Evolutionary conservation across 2,329 filamentous ascomycete species (phyloP), one percentile per base, ranked within the genome.

Genomic region (Pseudogymnoascus sp.): DNA sequence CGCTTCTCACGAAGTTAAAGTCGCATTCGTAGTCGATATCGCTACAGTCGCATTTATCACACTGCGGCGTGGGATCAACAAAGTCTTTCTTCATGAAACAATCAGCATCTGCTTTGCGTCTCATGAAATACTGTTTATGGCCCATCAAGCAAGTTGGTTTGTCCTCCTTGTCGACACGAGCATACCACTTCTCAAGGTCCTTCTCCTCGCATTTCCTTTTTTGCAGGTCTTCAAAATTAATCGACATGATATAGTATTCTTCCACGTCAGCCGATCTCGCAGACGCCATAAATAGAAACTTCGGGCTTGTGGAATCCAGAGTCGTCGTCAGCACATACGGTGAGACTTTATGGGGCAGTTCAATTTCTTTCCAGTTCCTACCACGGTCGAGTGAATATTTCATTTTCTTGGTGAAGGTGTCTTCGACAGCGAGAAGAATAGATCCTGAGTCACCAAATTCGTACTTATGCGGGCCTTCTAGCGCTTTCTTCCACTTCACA

Each of bases 391-490:
- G 78, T 1, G 94, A 97, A 74, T 93, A 99, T 37, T 75, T 79
- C 59, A 87, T 74, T 66, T 86, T 80, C 37, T 85, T 76, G 0
- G 87, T 90, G 58, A 79, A 77, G 12, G 75, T 79, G 69, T 96
- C 90, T 65, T 83, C 81, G 37, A 97, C 80, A 3, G 94, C 94
- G 31, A 97, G 82, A 31, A 99, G 78, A 18, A 99, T 83, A 13
- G 92, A 92, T 1, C 94, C 94, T 67, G 95, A 88, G 69, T 97
- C 93, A 60, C 94, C 94, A 73, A 97, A 95, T 71, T 97, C 92
- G 74, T 96, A 99, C 73, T 95, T 94, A 76, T 97, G 92, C 10
- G 92, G 89, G 18, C 90, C 90, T 13, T 92, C 80, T 4, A 90
- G 80, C 0, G 87, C 83, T 71, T 86, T 79, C 37, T 79, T 84